Evolutionary conservation across 306 rosid species (phyloP), one percentile per base, ranked within the genome.

Genomic region (Acmispon strigosus): DNA sequence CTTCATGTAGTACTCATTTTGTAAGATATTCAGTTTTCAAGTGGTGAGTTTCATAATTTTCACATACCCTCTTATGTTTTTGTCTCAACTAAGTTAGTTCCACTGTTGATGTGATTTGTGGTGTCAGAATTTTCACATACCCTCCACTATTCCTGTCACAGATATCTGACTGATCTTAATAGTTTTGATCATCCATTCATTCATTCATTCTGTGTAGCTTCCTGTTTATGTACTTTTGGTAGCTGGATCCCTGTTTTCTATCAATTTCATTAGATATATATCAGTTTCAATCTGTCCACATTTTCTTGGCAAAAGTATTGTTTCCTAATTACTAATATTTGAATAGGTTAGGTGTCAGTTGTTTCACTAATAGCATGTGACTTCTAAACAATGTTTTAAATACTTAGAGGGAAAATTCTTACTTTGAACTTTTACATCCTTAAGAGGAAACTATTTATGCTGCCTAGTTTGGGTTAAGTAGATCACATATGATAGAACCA

Each of bases 1-100:
- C 42, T 66, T 17, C 15, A 6, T 60, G 29, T 37, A 54, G 44
- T 45, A 47, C 56, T 53, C 55, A 13, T 96, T 77, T 3, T 43
- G 54, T 42, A 44, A 52, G 76, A 52, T 51, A 10, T 47, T 77
- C 42, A 11, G 65, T 51, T 59, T 62, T 55, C 70, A 5, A 19
- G 7, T 41, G 50, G 36, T 36, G 66, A 43, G 32, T 50, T 59
- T 43, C 34, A 63, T 36, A 27, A 45, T 45, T 72, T 39, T 58
- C 20, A 22, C 19, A 37, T 36, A 92, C 81, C 94, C n/a, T n/a
- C n/a, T n/a, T n/a, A n/a, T n/a, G n/a, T n/a, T n/a, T n/a, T n/a
- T n/a, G n/a, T n/a, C n/a, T n/a, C n/a, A n/a, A n/a, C n/a, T n/a
- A n/a, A n/a, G n/a, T n/a, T n/a, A n/a, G n/a, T 43, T 44, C 45